These are phyloP conservation scores for Plasmodium ovale DNA, from an alignment of 169 alveolate genomes.

Conservation along the genomic window DNA sequence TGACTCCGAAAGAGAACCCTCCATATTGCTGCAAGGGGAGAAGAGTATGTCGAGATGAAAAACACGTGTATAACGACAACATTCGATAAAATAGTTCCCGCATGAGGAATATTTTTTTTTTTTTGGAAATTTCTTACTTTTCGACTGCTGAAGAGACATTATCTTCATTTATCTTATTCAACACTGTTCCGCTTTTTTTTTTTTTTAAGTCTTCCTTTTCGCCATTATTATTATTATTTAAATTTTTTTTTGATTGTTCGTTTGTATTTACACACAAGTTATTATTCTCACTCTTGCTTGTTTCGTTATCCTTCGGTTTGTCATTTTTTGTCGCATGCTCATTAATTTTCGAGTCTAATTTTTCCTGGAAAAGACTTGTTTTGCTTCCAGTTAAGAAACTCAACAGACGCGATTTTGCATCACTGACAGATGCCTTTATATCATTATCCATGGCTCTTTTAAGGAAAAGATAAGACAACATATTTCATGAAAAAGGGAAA, in stretches of 20 bases:
- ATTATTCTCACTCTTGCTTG: not conserved
- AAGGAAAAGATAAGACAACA: not conserved
- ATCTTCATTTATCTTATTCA: constrained; percentile 22
- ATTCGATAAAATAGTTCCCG: no score
- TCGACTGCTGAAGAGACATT: not conserved
- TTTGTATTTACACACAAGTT: constrained; percentile 10
- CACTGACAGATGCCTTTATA: constrained; percentile 18
- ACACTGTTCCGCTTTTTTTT: constrained; percentile 39
- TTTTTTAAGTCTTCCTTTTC: constrained; percentile 42
- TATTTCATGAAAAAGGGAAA: not conserved
- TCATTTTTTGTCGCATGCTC: not conserved
- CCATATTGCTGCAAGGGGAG: not conserved
- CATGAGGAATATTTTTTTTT: no score
- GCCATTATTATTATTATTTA: not conserved
- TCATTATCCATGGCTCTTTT: constrained; percentile 23
- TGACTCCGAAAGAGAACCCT: not conserved
- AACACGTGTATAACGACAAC: no score
- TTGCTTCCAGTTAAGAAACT: not conserved
- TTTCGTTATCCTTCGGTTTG: not conserved
- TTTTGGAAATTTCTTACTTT: constrained; percentile 28
- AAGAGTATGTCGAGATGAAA: not conserved
- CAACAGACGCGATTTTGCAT: constrained; percentile 38
- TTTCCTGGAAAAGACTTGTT: constrained; percentile 10
- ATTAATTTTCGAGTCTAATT: not conserved
- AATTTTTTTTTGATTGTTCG: not conserved